Evolutionary conservation across 2,329 filamentous ascomycete genomes (phyloP), one percentile per base, ranked within the genome.

Genomic region (Ophiosphaerella herpotricha): DNA sequence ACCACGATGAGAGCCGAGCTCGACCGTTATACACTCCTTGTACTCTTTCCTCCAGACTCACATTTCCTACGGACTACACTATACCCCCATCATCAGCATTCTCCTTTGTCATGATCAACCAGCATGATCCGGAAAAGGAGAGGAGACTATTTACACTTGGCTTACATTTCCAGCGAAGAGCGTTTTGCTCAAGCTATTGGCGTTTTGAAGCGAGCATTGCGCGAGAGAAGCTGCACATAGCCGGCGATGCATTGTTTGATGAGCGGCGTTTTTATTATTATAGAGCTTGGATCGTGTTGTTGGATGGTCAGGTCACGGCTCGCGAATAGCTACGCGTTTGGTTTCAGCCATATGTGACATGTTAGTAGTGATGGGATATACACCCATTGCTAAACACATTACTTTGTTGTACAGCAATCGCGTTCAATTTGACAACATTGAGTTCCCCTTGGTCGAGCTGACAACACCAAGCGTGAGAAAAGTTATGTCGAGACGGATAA

Each of bases 401-500:
- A 11, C 7, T 29, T 29, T 29, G 26, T 29, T 29, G 26, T 29
- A 3, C 26, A 29, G 11, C 26, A 7, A 23, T 18, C 36, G 5
- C 3, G 7, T 18, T 38, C 5, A 11, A 38, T 11, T 38, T 23
- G 36, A 6, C 14, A 38, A 35, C 33, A 35, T n/a, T 11, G 33
- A 35, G 7, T 21, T 21, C 18, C 18, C 18, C 18, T 21, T 21
- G 18, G 18, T 21, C 18, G 18, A 21, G 18, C 18, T 21, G 18
- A 21, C 18, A 29, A 41, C 31, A 16, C 18, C n/a, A 36, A 12
- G 23, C 4, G 39, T 12, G 7, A 40, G 24, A 24, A 39, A 6
- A 16, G 42, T 16, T 54, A 66, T 73, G 68, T 73, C 57, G 60
- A 67, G 67, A 72, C 68, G 52, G 62, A 72, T 70, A 65, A 73